These are phyloP conservation scores for Verticillium nonalfalfae DNA, from an alignment of 2,329 filamentous ascomycete species.

Conservation along the genomic window DNA sequence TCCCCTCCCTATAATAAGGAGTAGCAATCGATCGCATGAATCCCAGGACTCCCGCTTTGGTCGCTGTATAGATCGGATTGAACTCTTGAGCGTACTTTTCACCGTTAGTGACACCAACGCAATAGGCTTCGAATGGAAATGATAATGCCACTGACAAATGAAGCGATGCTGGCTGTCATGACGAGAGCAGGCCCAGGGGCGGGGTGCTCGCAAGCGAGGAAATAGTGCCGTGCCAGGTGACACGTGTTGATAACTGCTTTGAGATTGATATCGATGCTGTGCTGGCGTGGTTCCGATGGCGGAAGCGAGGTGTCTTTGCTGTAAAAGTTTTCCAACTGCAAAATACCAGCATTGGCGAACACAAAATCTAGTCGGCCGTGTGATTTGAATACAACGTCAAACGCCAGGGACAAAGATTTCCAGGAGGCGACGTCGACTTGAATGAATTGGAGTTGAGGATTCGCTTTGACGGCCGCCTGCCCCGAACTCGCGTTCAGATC, in stretches of 20 bases:
- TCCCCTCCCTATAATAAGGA: constrained; percentile 16
- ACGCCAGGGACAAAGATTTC: constrained; percentile 17
- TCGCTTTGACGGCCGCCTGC: constrained; percentile 1
- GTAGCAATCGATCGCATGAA: constrained; percentile 24
- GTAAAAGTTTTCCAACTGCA: constrained; percentile 33
- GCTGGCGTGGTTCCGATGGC: constrained; percentile 17
- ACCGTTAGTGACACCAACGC: not conserved
- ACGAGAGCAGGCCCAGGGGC: constrained; percentile 16
- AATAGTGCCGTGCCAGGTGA: constrained; percentile 34
- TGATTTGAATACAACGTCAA: constrained; percentile 26
- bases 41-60: constrained; percentile 24
- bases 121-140: too few species aligned
- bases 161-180: constrained; percentile 22
- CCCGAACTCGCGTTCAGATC: constrained; percentile 14
- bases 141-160: constrained; percentile 14
- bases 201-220: constrained; percentile 18
- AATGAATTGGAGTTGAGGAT: constrained; percentile 4
- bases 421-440: constrained; percentile 12
- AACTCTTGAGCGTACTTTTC: constrained; percentile 17
- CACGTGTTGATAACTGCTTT: constrained; percentile 28
- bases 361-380: constrained; percentile 35
- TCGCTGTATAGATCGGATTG: constrained; percentile 22
- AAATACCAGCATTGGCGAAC: constrained; percentile 40
- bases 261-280: constrained; percentile 23
- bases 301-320: constrained; percentile 7